These are phyloP conservation scores for Populus tomentosa DNA, from an alignment of 441 rosid genomes.

Conservation along the genomic window DNA sequence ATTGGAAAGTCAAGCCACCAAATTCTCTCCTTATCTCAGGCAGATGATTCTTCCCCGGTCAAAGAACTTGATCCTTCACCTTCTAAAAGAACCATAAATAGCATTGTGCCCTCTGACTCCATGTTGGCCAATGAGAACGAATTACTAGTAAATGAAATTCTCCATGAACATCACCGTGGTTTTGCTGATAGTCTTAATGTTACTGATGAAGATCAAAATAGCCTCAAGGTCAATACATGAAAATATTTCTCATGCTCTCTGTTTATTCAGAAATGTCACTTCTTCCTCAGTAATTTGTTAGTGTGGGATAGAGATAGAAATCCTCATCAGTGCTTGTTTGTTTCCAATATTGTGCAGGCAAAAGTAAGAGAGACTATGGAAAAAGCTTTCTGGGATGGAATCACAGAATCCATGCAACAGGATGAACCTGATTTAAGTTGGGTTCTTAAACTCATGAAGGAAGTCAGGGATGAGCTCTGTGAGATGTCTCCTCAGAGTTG, in stretches of 20 bases:
- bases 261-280: neutral
- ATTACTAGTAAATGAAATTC: conserved; percentile 64
- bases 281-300: neutral
- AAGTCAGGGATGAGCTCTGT: conserved; percentile 77
- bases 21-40: conserved; percentile 48
- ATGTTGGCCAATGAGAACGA: conserved; percentile 51
- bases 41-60: conserved; percentile 29
- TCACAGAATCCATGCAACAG: conserved; percentile 56
- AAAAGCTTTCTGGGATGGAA: conserved; percentile 75
- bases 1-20: conserved; percentile 41
- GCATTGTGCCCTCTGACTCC: conserved; percentile 8
- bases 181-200: conserved; percentile 37
- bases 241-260: neutral
- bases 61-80: conserved; percentile 19
- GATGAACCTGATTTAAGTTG: conserved; percentile 55
- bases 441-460: conserved; percentile 65
- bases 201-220: conserved; percentile 36
- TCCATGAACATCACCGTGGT: conserved; percentile 42
- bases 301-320: neutral
- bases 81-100: conserved; percentile 18
- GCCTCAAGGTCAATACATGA: conserved; percentile 50
- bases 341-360: conserved; percentile 34
- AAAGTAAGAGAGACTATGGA: conserved; percentile 68
- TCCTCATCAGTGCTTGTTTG: neutral
- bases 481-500: conserved; percentile 75